Evolutionary conservation across 2,329 filamentous ascomycete genomes (phyloP).

Genomic region (Chaetomium globosum): DNA sequence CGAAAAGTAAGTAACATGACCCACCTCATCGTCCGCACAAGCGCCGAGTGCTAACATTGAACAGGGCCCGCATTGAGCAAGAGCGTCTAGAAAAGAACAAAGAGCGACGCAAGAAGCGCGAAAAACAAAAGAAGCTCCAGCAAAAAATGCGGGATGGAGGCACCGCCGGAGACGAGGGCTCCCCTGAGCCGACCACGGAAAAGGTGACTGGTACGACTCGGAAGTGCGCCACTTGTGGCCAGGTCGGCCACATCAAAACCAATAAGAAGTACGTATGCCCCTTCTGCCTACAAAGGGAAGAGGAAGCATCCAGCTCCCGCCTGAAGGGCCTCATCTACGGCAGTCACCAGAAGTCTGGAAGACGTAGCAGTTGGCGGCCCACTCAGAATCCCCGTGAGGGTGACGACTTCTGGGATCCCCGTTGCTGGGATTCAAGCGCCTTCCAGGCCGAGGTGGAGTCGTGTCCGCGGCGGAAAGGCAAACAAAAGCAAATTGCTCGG

Average conservation of each 20-base stretch:
- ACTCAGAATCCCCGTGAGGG: slow-evolving; percentile 10
- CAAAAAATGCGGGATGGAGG: slow-evolving; percentile 45
- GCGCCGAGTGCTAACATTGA: slow-evolving; percentile 36
- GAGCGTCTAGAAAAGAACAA: slow-evolving; percentile 87
- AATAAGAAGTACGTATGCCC: slow-evolving; percentile 81
- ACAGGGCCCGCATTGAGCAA: slow-evolving; percentile 72
- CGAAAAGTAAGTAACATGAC: slow-evolving; percentile 51
- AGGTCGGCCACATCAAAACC: slow-evolving; percentile 96
- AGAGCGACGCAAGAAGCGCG: slow-evolving; percentile 83
- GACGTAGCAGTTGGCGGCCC: slow-evolving; percentile 3
- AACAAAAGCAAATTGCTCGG: not conserved
- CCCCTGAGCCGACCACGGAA: slow-evolving; percentile 54
- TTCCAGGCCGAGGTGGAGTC: slow-evolving; percentile 13
- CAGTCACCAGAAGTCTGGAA: slow-evolving; percentile 8
- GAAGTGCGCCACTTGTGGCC: slow-evolving; percentile 97
- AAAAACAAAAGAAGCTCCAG: slow-evolving; percentile 77
- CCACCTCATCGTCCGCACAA: not conserved
- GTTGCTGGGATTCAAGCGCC: slow-evolving; percentile 11
- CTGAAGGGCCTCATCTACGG: not conserved
- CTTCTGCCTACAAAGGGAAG: slow-evolving; percentile 20
- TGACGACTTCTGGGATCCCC: slow-evolving; percentile 22
- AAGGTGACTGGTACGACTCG: slow-evolving; percentile 71
- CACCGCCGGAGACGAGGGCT: slow-evolving; percentile 50
- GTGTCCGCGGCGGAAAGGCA: not conserved
- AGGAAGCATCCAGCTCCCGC: not conserved